Base-by-base conservation (phyloP, 108 stramenopile species). In the Asterionellopsis glacialis region DNA sequence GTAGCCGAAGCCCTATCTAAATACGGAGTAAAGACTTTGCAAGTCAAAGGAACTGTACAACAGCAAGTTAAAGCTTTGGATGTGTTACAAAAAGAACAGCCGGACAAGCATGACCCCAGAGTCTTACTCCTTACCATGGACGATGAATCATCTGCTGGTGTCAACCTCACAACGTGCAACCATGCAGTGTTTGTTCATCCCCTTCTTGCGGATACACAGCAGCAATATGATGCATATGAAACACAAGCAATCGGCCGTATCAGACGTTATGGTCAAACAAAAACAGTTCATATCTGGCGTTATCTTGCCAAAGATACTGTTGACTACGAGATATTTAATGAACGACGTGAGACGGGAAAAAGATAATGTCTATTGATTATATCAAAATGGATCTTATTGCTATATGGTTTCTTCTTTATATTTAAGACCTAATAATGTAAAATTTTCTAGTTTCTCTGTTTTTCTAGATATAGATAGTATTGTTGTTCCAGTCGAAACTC, bases 111-210 rank as follows among this genome's bases (percentile, higher is more conserved):
- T 39, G 76, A 77, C 52, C 62, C 67, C 1, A 38, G 67, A 14
- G 56, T 69, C 19, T 56, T 77, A 3, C 45, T 77, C 15, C 45
- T 77, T 24, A 64, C 53, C n/a, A 69, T 73, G 65, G 62, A 73
- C 57, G 71, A 77, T 55, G 76, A 73, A 57, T 41, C 39, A 25
- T 59, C 64, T 5, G 45, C 58, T 9, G 76, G 76, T 2, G 48
- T 69, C 15, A 77, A 77, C 62, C 53, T 77, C 7, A 73, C 71
- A 12, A 57, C 39, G 40, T 51, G 63, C 11, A 73, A 77, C 58
- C 76, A 77, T 44, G 76, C 68, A 11, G 50, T 77, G 24, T 77
- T 77, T 48, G 71, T 77, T 10, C 76, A 77, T 57, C 76, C 76
- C 38, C 68, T 77, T 11, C 72, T 72, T 23, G 71, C 68, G 13